Conservation (phyloP, 768 basidiomycete genomes). For the Psilocybe subaeruginosa region DNA sequence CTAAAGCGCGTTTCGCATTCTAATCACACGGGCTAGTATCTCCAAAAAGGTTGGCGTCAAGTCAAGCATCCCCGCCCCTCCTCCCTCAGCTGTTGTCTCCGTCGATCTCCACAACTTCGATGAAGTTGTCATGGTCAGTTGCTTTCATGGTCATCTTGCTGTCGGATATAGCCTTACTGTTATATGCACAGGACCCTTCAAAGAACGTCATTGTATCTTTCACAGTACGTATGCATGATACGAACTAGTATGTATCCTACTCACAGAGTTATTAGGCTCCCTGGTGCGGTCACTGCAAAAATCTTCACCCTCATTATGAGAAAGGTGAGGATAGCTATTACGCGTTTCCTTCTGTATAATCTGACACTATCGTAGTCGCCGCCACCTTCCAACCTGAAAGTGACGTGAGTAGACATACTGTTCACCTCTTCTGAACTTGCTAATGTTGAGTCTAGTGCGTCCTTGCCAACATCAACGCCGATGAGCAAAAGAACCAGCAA, state of each 20-base stretch:
- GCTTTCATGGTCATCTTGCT: not conserved
- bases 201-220: conserved; percentile 89
- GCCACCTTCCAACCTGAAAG: conserved; percentile 75
- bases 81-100: conserved; percentile 69
- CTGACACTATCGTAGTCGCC: conserved; percentile 54
- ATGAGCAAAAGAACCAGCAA: conserved; percentile 77
- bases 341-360: not conserved
- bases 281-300: conserved; percentile 97
- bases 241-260: not conserved
- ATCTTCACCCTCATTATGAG: conserved; percentile 84
- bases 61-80: conserved; percentile 86
- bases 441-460: conserved; percentile 62
- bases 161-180: not conserved
- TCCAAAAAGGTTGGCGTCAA: conserved; percentile 77
- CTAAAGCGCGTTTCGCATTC: not conserved
- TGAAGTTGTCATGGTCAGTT: conserved; percentile 64
- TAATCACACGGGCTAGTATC: conserved; percentile 49
- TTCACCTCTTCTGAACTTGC: not conserved
- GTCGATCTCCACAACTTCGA: conserved; percentile 78
- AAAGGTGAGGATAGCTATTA: conserved; percentile 46
- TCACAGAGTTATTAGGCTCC: conserved; percentile 45
- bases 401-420: conserved; percentile 49
- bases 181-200: conserved; percentile 48
- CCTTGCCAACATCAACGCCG: conserved; percentile 90
- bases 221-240: conserved; percentile 50